Base-by-base conservation (phyloP, 2,329 filamentous ascomycete genomes). In the Verticillium isaacii region DNA sequence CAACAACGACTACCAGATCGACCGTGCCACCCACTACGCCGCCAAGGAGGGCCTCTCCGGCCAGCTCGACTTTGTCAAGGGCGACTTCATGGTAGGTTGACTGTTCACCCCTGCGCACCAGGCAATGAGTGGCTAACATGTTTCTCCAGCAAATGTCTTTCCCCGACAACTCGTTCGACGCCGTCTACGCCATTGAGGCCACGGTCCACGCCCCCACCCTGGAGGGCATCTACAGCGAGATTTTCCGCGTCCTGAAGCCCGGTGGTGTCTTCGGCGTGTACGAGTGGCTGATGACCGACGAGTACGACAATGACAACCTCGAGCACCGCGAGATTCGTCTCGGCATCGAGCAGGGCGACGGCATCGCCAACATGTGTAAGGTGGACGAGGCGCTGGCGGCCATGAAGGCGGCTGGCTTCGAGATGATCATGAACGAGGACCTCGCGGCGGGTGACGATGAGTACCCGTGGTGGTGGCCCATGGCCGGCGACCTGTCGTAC, bases 1-100 rank as follows among this genome's bases (percentile, higher is more conserved):
- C 86, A 96, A 97, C 87, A 97, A 97, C 78, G 92, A 96, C 79
- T 97, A 97, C 82, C 93, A 97, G 80, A 96, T 97, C 66, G 84
- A 95, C 74, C 90, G 93, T 62, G 93, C 93, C 2, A 92, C 88
- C 19, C 81, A 83, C 58, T 96, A 97, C 73, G 92, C 92, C 1
- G 78, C 85, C 64, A 90, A 90, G 75, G 91, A 96, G 75, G 88
- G 89, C 25, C 81, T 97, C 50, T 83, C 87, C 1, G 75, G 90
- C 70, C 91, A 95, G 78, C 79, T 96, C 68, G 84, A 82, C 67
- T 97, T 92, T 72, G 88, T 91, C 68, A 96, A 97, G 84, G 93
- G 93, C 59, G 93, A 97, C 72, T 97, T 97, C 76, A 97, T 97
- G 93, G 81, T 82, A 70, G 37, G 77, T 64, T 17, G 54, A 32